Conservation (phyloP, 768 basidiomycete species). For the Kondoa subrosea region DNA sequence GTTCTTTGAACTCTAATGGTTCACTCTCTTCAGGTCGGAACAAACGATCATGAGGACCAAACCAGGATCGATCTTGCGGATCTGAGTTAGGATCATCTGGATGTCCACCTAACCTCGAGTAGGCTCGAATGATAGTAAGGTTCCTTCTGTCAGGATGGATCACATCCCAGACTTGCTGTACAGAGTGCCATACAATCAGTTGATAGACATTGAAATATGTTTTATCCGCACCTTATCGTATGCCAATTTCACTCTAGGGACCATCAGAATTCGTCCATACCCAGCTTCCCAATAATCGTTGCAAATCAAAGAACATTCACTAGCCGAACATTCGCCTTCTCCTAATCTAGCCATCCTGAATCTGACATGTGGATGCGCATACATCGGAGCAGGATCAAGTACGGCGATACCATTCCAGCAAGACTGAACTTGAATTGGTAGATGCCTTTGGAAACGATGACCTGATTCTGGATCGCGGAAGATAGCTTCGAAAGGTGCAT, state of each 20-base stretch:
- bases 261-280: conserved; percentile 94
- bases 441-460: conserved; percentile 69
- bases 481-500: conserved; percentile 84
- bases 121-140: conserved; percentile 87
- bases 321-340: conserved; percentile 83
- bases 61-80: conserved; percentile 95
- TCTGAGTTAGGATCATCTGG: conserved; percentile 92
- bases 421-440: conserved; percentile 88
- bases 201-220: background rate
- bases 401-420: conserved; percentile 99
- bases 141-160: conserved; percentile 81
- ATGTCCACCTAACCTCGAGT: conserved; percentile 81
- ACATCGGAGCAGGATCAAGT: conserved; percentile 89
- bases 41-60: conserved; percentile 85
- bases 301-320: conserved; percentile 89
- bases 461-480: conserved; percentile 69
- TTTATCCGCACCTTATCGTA: conserved; percentile 58
- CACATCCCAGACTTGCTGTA: conserved; percentile 78
- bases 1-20: conserved; percentile 54
- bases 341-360: conserved; percentile 88
- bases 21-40: conserved; percentile 78
- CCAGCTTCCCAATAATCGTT: conserved; percentile 97
- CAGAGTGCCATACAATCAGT: background rate
- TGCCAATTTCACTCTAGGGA: conserved; percentile 85
- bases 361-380: conserved; percentile 68